These are phyloP conservation scores for Candida buenavistaensis DNA, from an alignment of 1,139 yeast genomes.

Conservation along the genomic window DNA sequence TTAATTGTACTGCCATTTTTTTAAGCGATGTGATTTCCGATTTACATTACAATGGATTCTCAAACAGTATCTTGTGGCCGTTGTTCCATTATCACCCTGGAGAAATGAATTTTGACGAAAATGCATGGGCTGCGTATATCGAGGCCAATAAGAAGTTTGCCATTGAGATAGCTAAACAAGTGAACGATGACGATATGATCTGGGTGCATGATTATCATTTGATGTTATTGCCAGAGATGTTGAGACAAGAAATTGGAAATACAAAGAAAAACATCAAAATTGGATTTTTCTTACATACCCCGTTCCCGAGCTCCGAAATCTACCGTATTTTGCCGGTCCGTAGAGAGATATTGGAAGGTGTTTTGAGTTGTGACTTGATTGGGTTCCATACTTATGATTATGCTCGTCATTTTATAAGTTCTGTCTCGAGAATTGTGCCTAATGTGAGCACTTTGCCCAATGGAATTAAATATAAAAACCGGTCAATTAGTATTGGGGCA, in stretches of 20 bases:
- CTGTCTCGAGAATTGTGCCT: conserved; percentile 79
- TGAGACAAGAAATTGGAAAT: conserved; percentile 61
- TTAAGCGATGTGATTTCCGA: conserved; percentile 88
- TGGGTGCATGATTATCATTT: conserved; percentile 99
- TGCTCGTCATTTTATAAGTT: conserved; percentile 93
- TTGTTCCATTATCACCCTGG: conserved; percentile 98
- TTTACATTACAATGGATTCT: conserved; percentile 93
- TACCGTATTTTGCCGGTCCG: conserved; percentile 95
- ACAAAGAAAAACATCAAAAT: conserved; percentile 60
- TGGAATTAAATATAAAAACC: conserved; percentile 77
- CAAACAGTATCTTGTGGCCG: conserved; percentile 94
- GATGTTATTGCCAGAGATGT: conserved; percentile 91
- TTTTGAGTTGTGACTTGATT: conserved; percentile 87
- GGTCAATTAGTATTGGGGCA: conserved; percentile 86
- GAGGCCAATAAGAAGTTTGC: conserved; percentile 91
- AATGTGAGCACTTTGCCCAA: conserved; percentile 86
- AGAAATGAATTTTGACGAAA: conserved; percentile 96
- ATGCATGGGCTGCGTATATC: conserved; percentile 97
- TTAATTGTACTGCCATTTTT: conserved; percentile 89
- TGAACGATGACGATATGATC: conserved; percentile 81
- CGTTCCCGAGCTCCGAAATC: conserved; percentile 96
- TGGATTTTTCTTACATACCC: conserved; percentile 96
- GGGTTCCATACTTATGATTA: conserved; percentile 99
- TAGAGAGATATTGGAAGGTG: conserved; percentile 87
- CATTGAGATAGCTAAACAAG: conserved; percentile 64